These are phyloP conservation scores for Blastobotrys aristatus DNA, from an alignment of 1,139 yeast species.

Conservation along the genomic window DNA sequence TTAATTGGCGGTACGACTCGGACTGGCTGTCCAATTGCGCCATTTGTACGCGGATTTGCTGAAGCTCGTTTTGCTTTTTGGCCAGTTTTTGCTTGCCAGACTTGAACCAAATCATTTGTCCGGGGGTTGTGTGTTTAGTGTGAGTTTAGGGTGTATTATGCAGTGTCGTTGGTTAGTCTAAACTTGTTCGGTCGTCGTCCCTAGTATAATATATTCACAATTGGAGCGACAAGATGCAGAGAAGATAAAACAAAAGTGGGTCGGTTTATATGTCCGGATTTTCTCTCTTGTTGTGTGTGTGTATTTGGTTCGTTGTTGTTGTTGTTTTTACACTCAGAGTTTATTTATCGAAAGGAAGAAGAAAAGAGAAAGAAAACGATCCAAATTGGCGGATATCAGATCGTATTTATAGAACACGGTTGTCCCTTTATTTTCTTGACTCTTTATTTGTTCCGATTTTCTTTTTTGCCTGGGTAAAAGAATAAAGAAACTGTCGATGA, in stretches of 20 bases:
- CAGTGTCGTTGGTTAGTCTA: too few relatives aligned
- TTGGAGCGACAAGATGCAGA: too few relatives aligned
- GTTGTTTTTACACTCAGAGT: too few relatives aligned
- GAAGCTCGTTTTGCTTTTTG: slow-evolving; percentile 11
- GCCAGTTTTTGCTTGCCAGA: slow-evolving; percentile 8
- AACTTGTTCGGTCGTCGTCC: too few relatives aligned
- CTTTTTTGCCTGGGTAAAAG: too few relatives aligned
- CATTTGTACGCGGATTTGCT: slow-evolving; percentile 12
- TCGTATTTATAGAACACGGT: neutral
- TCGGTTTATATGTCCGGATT: too few relatives aligned
- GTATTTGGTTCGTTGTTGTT: too few relatives aligned
- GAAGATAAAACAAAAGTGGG: neutral
- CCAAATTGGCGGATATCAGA: neutral
- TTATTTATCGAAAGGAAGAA: neutral
- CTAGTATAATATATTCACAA: too few relatives aligned
- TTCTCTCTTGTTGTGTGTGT: neutral
- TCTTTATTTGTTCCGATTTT: too few relatives aligned
- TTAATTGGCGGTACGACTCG: slow-evolving; percentile 4
- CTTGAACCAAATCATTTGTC: slow-evolving; percentile 11
- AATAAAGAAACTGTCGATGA: too few relatives aligned
- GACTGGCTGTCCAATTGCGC: slow-evolving; percentile 9
- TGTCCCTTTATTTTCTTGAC: too few relatives aligned
- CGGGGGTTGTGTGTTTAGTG: neutral
- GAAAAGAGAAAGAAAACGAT: neutral
- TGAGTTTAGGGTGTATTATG: neutral